A percentile compares a stretch with the other conserved stretches of the same genome.
phyloP scores from a whole-genome alignment of 2,329 filamentous ascomycete genomes.

The Monilinia vaccinii-corymbosi region DNA sequence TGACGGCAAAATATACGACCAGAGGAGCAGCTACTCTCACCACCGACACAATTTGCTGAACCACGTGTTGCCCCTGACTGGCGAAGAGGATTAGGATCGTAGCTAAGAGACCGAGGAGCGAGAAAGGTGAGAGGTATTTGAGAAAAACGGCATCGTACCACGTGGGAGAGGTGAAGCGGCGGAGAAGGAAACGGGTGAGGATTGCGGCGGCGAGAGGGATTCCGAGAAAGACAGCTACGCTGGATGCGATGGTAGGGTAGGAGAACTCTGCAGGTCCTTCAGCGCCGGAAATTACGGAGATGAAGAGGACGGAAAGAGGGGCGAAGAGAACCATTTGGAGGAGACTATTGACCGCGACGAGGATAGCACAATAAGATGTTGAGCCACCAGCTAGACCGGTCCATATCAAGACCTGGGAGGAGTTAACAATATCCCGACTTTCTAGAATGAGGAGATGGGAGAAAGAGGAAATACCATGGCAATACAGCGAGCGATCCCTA shows the following conservation, averaged over 20 bases:
- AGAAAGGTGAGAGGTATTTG: constrained; percentile 61
- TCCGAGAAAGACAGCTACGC: constrained; percentile 75
- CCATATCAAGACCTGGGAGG: constrained; percentile 54
- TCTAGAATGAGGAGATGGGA: neutral
- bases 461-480: constrained; percentile 54
- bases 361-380: constrained; percentile 71
- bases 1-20: constrained; percentile 67
- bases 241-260: constrained; percentile 65
- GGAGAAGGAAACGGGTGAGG: constrained; percentile 59
- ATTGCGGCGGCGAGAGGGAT: constrained; percentile 76
- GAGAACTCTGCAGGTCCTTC: constrained; percentile 36
- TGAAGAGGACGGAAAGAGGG: constrained; percentile 55
- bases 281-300: constrained; percentile 54
- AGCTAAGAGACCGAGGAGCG: constrained; percentile 74
- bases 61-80: constrained; percentile 66
- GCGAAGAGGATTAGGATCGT: constrained; percentile 83
- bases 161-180: constrained; percentile 41
- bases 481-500: constrained; percentile 78
- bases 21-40: constrained; percentile 73
- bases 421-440: constrained; percentile 3
- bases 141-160: constrained; percentile 65
- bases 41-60: constrained; percentile 76
- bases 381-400: constrained; percentile 69
- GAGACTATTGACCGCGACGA: constrained; percentile 67
- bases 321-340: constrained; percentile 68